Evolutionary conservation across 1,284 basidiomycete genomes (phyloP), one percentile per base, ranked within the genome.

Genomic region (Phlebopus sp.): DNA sequence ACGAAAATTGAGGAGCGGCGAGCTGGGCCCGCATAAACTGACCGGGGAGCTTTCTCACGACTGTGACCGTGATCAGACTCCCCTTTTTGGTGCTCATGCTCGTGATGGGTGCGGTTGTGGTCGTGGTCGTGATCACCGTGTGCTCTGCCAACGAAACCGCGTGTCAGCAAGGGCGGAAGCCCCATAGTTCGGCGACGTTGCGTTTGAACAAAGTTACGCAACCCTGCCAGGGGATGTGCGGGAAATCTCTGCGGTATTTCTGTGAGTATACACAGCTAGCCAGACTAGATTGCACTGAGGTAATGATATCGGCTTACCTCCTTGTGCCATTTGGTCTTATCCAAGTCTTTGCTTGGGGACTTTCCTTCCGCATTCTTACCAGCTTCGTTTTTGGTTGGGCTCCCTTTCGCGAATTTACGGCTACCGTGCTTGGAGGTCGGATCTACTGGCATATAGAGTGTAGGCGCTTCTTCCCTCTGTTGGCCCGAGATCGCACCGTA

Each of bases 1-100:
- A 59, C 50, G 30, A 55, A 55, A 38, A 64, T 35, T 9, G 58
- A 59, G 7, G 58, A 59, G 13, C 54, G 58, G 35, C 49, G 56
- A 46, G 7, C 25, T 18, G 40, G 44, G 8, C 59, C 54, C 19
- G 61, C 55, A 31, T 60, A 64, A 32, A 30, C 52, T 39, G 61
- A 63, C 23, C 40, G 37, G 18, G 30, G 31, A 5, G 2, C 21
- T 7, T 44, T 45, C n/a, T 42, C 15, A 14, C 44, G 23, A 32
- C 15, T 11, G 21, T 23, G 21, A 23, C 6, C 21, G 21, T 23
- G 21, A 23, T 6, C 21, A 23, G 6, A 2, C 25, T 35, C 7
- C 17, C 14, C 5, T 35, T 35, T 7, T 2, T 18, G 2, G 21
- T n/a, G 32, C n/a, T 35, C 32, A 18, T 35, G 32, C 2, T 35